Conservation (phyloP, 345 rosid species). For the Mallotus nudiflorus region DNA sequence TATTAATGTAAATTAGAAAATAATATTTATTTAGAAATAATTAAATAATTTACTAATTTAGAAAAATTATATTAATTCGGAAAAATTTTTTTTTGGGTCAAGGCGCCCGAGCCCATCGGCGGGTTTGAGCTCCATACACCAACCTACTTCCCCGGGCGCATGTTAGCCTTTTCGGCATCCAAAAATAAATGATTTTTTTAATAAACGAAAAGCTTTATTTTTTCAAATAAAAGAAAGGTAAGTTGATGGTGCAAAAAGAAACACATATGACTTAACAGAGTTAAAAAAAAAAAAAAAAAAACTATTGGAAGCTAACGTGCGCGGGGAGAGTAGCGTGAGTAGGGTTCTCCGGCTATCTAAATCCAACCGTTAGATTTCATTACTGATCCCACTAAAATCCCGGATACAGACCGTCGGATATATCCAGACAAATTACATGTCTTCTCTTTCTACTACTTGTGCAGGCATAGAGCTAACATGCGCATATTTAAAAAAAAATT, state of each 20-base stretch:
- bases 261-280: neutral
- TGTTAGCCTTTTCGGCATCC: neutral
- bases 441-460: conserved; percentile 19
- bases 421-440: neutral
- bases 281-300: neutral
- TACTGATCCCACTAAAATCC: conserved; percentile 5
- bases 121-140: no score
- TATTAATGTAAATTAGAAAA: no score
- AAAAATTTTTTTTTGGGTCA: no score
- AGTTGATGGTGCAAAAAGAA: neutral
- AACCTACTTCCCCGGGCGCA: conserved; percentile 9
- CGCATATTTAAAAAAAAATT: neutral
- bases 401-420: neutral
- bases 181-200: neutral
- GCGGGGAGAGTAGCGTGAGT: conserved; percentile 3
- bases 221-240: neutral
- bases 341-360: conserved; percentile 26
- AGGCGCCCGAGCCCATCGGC: no score
- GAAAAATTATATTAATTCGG: no score
- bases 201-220: neutral
- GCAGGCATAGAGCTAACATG: conserved; percentile 19
- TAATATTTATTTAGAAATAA: no score
- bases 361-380: conserved; percentile 13
- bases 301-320: conserved; percentile 13
- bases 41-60: no score